Evolutionary conservation across 176 grass and related monocot species (phyloP), one percentile per base, ranked within the genome.

Genomic region (Lolium rigidum): DNA sequence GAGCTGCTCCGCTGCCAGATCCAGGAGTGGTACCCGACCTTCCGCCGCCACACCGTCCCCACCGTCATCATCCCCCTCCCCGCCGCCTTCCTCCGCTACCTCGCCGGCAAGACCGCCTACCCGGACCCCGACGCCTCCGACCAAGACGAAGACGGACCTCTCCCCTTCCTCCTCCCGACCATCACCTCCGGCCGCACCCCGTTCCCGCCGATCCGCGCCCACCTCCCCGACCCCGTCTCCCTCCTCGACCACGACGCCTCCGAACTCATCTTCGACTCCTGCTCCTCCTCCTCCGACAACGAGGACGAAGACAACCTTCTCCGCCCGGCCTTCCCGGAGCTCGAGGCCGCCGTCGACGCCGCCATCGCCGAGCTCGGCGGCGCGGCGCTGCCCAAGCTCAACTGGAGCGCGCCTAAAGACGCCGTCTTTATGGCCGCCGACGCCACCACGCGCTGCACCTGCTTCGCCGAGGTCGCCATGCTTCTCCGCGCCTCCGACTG

Each of bases 361-460:
- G 87, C 88, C 44, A 94, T 98, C 28, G 63, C 90, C 1, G 84
- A 37, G 6, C 92, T 98, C 2, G 93, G 93, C 6, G 93, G 93
- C 47, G 86, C 90, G 3, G 93, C 89, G 2, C 82, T 93, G 43
- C 93, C 95, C 69, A 95, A 95, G 87, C 68, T 98, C 59, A 98
- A 98, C 76, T 98, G 93, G 95, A 98, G 95, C 62, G 74, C 92
- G 17, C 95, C 95, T 58, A 98, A 93, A 60, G 93, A 98, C 48
- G 93, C 95, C 74, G 82, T 88, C 56, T 98, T 94, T 90, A 95
- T 95, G 83, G 65, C 95, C n/a, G 85, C 93, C 2, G 85, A 95
- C 6, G 88, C 86, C 56, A 85, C 93, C 38, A 51, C 87, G 43
- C 88, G 87, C 46, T 94, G 93, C 78, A 77, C 70, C 44, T 94